phyloP scores from a whole-genome alignment of 345 rosid genomes.

The Hibiscus tridactylites region DNA sequence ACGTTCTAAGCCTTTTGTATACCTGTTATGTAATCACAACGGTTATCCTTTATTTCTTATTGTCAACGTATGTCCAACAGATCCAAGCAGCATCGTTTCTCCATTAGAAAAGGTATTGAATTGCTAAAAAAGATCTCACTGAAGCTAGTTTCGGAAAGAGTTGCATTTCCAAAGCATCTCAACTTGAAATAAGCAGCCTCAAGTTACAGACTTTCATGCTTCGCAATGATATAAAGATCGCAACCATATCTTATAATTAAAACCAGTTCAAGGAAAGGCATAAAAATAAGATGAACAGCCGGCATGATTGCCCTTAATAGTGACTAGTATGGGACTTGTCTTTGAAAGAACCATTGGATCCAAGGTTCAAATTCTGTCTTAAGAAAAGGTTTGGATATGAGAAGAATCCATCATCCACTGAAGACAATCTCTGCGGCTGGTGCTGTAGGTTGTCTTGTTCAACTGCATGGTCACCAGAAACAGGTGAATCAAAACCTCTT shows the following conservation, averaged over 20 bases:
- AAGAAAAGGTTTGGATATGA: conserved; percentile 74
- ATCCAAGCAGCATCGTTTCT: too few relatives aligned
- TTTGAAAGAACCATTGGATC: conserved; percentile 20
- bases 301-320: neutral
- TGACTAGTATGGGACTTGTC: conserved; percentile 20
- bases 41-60: too few relatives aligned
- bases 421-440: conserved; percentile 58
- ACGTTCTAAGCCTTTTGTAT: too few relatives aligned
- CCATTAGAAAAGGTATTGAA: too few relatives aligned
- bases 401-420: conserved; percentile 74
- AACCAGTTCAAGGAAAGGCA: neutral
- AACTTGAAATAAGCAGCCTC: too few relatives aligned
- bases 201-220: neutral
- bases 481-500: conserved; percentile 25
- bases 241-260: neutral
- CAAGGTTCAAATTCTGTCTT: conserved; percentile 26
- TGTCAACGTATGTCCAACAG: too few relatives aligned
- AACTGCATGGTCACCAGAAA: conserved; percentile 10
- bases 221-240: conserved; percentile 1
- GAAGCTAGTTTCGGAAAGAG: too few relatives aligned
- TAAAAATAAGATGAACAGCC: neutral
- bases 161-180: too few relatives aligned
- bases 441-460: conserved; percentile 24
- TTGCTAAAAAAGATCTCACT: too few relatives aligned
- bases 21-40: too few relatives aligned